Base-by-base conservation (phyloP, 2,329 filamentous ascomycete species). In the Herpotrichia juniperi region DNA sequence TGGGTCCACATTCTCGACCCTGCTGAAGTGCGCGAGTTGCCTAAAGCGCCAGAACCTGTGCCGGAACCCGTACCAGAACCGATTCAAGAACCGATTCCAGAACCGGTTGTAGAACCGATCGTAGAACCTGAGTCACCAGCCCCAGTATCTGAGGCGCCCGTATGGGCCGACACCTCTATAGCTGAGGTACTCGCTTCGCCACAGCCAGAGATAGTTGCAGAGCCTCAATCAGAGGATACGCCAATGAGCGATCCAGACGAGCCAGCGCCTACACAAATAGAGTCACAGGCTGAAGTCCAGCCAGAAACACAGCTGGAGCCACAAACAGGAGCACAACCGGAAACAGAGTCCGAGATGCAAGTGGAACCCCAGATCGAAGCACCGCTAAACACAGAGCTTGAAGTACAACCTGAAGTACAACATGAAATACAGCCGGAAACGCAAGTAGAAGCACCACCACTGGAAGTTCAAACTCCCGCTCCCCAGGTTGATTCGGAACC, bases 191-290 rank as follows among this genome's bases (percentile, higher is more conserved):
- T 50, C 10, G 22, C 39, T 17, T 45, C 50, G 3, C 14, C 39
- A 25, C 56, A 51, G 22, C 39, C 53, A 19, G 57, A 53, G 24
- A n/a, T n/a, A n/a, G n/a, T n/a, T n/a, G 22, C 51, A 30, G 51
- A 46, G 30, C 24, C 57, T n/a, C 54, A 42, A 2, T 54, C 54
- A 16, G 69, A 71, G 48, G 73, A 76, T 42, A 74, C 72, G 16
- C 67, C 68, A 10, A 76, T 76, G 73, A 74, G 68, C 35, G 73
- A 74, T 43, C 63, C 66, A 12, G 73, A 72, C 42, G 72, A 71
- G 31, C 53, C 59, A 30, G 47, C 46, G 16, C 43, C 50, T 4
- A 19, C 17, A 30, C 40, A 17, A 14, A 3, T 44, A 14, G 53
- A 60, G 4, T 43, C 48, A 14, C 46, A 42, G 21, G 3, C 32